Percentiles rank a stretch among this genome's conserved stretches.
Conservation (phyloP, 148 eudicot species). For the Euryodendron excelsum region DNA sequence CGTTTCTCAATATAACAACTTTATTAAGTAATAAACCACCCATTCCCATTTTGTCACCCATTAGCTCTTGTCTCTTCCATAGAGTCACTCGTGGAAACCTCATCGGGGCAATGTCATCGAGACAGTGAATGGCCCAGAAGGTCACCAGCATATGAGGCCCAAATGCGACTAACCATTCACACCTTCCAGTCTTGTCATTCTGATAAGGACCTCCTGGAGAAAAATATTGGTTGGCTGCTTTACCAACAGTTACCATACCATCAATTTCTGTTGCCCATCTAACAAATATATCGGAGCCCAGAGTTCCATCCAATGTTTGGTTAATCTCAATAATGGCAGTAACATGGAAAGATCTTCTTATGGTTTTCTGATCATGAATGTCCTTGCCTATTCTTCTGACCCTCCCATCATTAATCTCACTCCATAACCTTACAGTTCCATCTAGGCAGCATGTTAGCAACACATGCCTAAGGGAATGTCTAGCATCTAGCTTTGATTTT, state of each 20-base stretch:
- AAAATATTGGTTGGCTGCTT: constrained; percentile 32
- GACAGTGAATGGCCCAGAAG: constrained; percentile 89
- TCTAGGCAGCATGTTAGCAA: constrained; percentile 80
- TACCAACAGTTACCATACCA: constrained; percentile 39
- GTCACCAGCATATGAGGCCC: constrained; percentile 65
- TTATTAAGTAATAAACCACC: constrained; percentile 40
- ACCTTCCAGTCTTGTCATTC: constrained; percentile 56
- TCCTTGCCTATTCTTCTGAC: constrained; percentile 55
- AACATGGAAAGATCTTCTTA: constrained; percentile 61
- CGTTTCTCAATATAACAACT: constrained; percentile 61
- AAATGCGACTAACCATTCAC: constrained; percentile 90
- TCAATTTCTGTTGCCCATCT: constrained; percentile 76
- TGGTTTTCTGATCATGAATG: constrained; percentile 41
- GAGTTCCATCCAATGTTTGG: constrained; percentile 59
- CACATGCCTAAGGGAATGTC: constrained; percentile 44
- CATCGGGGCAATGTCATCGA: constrained; percentile 83
- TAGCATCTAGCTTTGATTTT: constrained; percentile 29
- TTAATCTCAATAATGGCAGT: constrained; percentile 72
- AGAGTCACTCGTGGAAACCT: constrained; percentile 78
- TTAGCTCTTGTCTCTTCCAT: constrained; percentile 63
- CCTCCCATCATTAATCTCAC: constrained; percentile 77
- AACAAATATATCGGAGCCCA: constrained; percentile 67
- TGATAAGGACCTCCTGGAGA: constrained; percentile 33
- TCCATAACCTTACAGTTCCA: constrained; percentile 93
- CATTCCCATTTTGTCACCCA: constrained; percentile 25